Base-by-base conservation (phyloP, 805 yeast genomes). In the Candida boleticola region DNA sequence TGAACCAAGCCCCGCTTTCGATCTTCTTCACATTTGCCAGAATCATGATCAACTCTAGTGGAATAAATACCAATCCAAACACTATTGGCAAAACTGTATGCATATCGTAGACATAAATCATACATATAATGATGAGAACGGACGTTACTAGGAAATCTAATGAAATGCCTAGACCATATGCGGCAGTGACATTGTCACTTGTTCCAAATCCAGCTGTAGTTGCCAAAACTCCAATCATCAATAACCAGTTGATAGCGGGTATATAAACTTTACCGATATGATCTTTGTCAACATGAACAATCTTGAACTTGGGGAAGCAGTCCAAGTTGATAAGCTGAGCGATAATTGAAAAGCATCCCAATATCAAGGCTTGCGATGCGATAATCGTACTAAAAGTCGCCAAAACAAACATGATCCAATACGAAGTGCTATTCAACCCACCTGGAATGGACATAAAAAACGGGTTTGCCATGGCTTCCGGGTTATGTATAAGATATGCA, bases 1-100 rank as follows among this genome's bases (percentile, higher is more conserved):
- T 78, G 50, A 79, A 77, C 85, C 84, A 79, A 1, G 83, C 85
- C 30, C 83, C 85, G 46, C 74, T 76, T 0, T 74, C 71, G 3
- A 79, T 69, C 54, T 79, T 79, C 49, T 64, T 68, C 48, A 76
- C 47, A 41, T 76, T 79, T 3, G 82, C 70, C 40, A 68, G 57
- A 14, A 79, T 64, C 50, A 77, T 58, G 33, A 68, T 54, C 31
- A 63, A 46, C 48, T 79, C 84, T 23, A 79, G 58, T 0, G 80
- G 68, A 5, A 73, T 66, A 49, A 77, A 77, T 2, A 64, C 48
- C 17, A 64, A 36, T 26, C 66, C 54, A 47, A 66, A 73, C 3
- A 59, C 32, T 1, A 69, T 29, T 2, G 72, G 63, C 43, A 69
- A 45, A 20, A 67, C 41, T 41, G 70, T 50, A 45, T 66, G 58